Percentiles rank a stretch among this genome's conserved stretches.
These are phyloP conservation scores for Tephrocybe sp. DNA, from an alignment of 768 basidiomycete species.

Conservation along the genomic window DNA sequence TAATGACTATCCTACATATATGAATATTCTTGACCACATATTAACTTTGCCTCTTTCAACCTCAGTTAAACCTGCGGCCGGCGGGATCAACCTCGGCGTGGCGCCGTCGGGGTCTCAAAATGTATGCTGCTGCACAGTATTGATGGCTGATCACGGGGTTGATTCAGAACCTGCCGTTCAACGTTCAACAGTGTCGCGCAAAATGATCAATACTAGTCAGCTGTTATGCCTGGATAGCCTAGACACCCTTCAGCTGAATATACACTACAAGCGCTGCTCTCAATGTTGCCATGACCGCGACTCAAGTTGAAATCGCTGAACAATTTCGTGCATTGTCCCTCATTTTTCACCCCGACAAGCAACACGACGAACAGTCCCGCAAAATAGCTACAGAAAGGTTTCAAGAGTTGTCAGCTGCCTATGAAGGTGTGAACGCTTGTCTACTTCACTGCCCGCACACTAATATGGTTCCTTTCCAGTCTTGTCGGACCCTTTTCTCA, in stretches of 20 bases:
- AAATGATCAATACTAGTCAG: conserved; percentile 25
- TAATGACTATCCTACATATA: no score
- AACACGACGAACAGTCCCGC: conserved; percentile 54
- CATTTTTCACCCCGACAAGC: conserved; percentile 84
- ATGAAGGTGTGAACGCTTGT: conserved; percentile 53
- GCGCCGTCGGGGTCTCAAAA: neutral
- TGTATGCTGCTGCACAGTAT: no score
- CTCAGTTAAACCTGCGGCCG: no score
- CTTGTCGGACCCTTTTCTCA: conserved; percentile 67
- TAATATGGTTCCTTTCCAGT: conserved; percentile 34
- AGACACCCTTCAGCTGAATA: neutral
- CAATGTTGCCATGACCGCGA: conserved; percentile 64
- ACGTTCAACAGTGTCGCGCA: neutral
- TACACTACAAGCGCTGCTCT: conserved; percentile 53
- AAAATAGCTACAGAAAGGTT: conserved; percentile 65
- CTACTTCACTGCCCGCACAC: neutral
- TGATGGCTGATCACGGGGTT: conserved; percentile 1
- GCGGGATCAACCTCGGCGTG: neutral
- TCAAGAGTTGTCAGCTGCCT: conserved; percentile 77
- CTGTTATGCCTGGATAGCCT: neutral
- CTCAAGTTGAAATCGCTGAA: conserved; percentile 69
- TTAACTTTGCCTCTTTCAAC: no score
- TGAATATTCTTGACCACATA: no score
- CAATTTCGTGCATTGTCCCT: conserved; percentile 70
- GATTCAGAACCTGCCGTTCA: no score